phyloP scores from a whole-genome alignment of 768 basidiomycete genomes.

The Boletus rubroflammeus region DNA sequence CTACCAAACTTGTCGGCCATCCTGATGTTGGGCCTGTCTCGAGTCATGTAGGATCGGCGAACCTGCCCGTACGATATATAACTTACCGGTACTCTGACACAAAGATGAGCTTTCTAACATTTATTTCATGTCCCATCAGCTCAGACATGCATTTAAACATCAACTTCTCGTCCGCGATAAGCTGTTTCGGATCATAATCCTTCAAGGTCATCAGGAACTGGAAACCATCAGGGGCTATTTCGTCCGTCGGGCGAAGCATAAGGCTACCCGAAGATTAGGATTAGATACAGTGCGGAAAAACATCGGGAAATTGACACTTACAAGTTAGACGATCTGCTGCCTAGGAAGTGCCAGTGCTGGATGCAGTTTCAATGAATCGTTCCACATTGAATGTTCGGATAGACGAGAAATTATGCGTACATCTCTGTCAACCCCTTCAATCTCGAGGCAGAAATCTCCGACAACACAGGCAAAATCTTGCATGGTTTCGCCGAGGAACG shows the following conservation, averaged over 20 bases:
- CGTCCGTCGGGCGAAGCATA: slow-evolving; percentile 14
- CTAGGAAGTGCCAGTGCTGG: slow-evolving; percentile 26
- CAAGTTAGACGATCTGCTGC: slow-evolving; percentile 2
- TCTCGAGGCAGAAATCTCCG: slow-evolving; percentile 36
- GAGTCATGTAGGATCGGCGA: neutral
- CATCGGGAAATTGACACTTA: neutral
- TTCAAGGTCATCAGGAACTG: slow-evolving; percentile 7
- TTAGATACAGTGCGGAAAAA: neutral
- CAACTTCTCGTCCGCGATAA: slow-evolving; percentile 21
- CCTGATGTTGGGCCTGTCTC: slow-evolving; percentile 42
- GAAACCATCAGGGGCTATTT: slow-evolving; percentile 21
- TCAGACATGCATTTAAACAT: slow-evolving; percentile 31
- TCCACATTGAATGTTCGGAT: neutral
- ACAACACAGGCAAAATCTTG: slow-evolving; percentile 25
- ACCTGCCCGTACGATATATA: slow-evolving; percentile 2
- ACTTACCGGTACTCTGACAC: slow-evolving; percentile 29
- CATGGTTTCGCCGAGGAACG: slow-evolving; percentile 40
- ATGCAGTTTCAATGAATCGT: neutral
- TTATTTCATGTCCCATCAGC: slow-evolving; percentile 28
- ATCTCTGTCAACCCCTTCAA: slow-evolving; percentile 27
- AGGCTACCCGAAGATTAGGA: neutral
- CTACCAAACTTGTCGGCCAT: slow-evolving; percentile 41
- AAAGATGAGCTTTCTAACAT: slow-evolving; percentile 28
- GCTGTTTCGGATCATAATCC: slow-evolving; percentile 10
- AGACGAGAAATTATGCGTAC: slow-evolving; percentile 10